These are phyloP conservation scores for Suillus discolor DNA, from an alignment of 768 basidiomycete species.

Conservation along the genomic window DNA sequence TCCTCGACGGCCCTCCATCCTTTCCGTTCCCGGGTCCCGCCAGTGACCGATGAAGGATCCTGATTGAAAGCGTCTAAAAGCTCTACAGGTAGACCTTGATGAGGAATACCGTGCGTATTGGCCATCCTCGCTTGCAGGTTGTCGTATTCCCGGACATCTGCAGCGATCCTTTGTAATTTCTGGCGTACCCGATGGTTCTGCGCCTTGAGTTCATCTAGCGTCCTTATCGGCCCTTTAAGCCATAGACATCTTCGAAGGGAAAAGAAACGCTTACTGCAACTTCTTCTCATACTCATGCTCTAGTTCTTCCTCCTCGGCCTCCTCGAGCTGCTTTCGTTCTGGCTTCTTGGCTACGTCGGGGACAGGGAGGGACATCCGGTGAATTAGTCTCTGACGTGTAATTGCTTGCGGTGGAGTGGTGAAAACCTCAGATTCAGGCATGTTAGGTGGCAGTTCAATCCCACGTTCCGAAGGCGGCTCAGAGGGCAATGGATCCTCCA, in stretches of 20 bases:
- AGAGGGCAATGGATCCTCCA: constrained; percentile 8
- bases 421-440: not conserved
- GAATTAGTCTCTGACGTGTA: constrained; percentile 12
- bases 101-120: constrained; percentile 47
- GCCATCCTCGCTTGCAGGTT: constrained; percentile 54
- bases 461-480: constrained; percentile 14
- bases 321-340: constrained; percentile 32
- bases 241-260: not conserved
- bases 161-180: constrained; percentile 65
- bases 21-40: constrained; percentile 57
- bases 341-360: not conserved
- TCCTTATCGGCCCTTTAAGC: constrained; percentile 37
- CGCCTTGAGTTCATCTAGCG: constrained; percentile 56
- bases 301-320: constrained; percentile 50
- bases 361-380: constrained; percentile 40
- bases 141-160: constrained; percentile 67
- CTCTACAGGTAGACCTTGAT: constrained; percentile 59
- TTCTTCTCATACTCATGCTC: constrained; percentile 57
- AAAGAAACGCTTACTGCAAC: constrained; percentile 21
- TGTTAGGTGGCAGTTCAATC: constrained; percentile 2
- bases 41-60: constrained; percentile 76
- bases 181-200: constrained; percentile 74
- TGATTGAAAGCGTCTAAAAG: constrained; percentile 75
- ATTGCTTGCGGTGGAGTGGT: not conserved
- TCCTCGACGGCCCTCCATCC: constrained; percentile 81